Conservation (phyloP, 148 eudicot species). For the Diospyros lotus region DNA sequence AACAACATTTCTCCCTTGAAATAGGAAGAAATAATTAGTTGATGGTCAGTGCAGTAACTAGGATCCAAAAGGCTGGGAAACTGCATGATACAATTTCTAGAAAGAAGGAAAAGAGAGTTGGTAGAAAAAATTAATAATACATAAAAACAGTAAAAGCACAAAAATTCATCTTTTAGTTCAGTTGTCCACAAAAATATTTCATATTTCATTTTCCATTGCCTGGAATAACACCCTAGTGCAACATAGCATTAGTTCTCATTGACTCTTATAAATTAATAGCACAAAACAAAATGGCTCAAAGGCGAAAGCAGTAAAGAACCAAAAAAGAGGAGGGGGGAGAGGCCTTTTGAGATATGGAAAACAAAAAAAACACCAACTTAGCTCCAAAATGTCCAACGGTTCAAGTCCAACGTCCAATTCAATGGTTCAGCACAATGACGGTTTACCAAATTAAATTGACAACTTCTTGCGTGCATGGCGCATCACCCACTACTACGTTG, state of each 20-base stretch:
- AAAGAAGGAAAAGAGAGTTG: background rate
- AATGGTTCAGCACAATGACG: background rate
- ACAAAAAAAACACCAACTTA: too few relatives aligned
- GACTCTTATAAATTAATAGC: background rate
- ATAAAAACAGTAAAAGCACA: background rate
- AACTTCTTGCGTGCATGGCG: background rate
- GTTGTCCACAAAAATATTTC: too few relatives aligned
- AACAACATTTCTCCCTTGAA: conserved; percentile 90
- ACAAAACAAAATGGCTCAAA: background rate
- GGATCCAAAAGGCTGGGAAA: background rate
- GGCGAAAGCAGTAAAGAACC: background rate
- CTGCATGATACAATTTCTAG: background rate
- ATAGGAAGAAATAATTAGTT: background rate
- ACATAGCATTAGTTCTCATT: too few relatives aligned
- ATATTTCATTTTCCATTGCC: too few relatives aligned
- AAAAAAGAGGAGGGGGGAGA: background rate
- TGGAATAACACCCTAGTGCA: too few relatives aligned
- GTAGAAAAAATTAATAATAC: background rate
- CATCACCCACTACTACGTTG: too few relatives aligned
- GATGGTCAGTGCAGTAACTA: background rate
- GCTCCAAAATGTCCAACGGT: background rate
- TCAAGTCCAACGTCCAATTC: background rate
- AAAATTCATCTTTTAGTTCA: too few relatives aligned
- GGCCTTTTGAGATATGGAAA: too few relatives aligned
- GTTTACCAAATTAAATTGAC: background rate